Evolutionary conservation across 805 yeast genomes (phyloP).

Genomic region (Metschnikowia similis): DNA sequence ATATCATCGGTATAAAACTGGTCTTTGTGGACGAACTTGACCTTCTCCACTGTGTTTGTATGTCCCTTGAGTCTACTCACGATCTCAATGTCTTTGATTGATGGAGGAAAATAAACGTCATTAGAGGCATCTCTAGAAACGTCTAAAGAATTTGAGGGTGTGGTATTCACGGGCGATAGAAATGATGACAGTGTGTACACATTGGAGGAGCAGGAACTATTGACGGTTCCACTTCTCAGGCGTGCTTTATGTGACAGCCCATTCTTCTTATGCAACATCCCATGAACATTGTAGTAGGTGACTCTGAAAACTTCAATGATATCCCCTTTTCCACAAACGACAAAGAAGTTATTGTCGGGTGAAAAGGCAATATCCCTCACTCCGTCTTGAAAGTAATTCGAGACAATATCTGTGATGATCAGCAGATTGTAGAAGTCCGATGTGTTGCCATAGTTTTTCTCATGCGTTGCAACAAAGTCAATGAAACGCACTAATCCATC

Average conservation of each 20-base stretch:
- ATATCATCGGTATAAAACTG: constrained; percentile 7
- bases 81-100: constrained; percentile 33
- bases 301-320: constrained; percentile 37
- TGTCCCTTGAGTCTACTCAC: constrained; percentile 39
- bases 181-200: constrained; percentile 14
- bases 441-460: constrained; percentile 24
- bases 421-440: constrained; percentile 18
- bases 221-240: constrained; percentile 39
- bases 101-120: constrained; percentile 26
- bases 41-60: constrained; percentile 30
- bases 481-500: constrained; percentile 62
- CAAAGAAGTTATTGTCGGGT: constrained; percentile 44
- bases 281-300: constrained; percentile 39
- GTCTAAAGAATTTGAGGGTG: constrained; percentile 24
- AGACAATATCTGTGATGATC: constrained; percentile 47
- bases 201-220: constrained; percentile 22
- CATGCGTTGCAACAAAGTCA: constrained; percentile 40
- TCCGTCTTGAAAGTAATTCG: constrained; percentile 64
- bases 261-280: constrained; percentile 20
- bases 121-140: constrained; percentile 13
- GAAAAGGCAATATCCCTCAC: constrained; percentile 47
- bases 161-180: constrained; percentile 21
- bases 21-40: constrained; percentile 25
- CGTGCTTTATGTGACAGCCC: constrained; percentile 14
- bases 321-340: constrained; percentile 54